These are phyloP conservation scores for Baudoinia panamericana DNA, from an alignment of 495 filamentous ascomycete genomes.

Conservation along the genomic window DNA sequence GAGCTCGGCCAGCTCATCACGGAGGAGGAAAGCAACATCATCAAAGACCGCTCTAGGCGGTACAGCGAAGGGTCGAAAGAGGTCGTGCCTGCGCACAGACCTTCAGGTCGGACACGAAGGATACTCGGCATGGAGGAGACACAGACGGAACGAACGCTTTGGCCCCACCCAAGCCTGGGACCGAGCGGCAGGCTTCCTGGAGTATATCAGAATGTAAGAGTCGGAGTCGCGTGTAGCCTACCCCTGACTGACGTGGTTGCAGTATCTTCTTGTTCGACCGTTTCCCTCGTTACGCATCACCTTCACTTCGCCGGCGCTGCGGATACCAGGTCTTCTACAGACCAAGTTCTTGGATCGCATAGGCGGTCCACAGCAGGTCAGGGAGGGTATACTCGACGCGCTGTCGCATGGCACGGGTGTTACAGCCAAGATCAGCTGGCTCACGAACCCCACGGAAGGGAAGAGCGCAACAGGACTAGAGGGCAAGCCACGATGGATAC, in stretches of 20 bases:
- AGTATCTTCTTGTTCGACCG: conserved; percentile 32
- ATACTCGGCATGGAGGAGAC: conserved; percentile 25
- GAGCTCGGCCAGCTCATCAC: conserved; percentile 28
- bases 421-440: conserved; percentile 30
- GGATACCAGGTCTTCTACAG: conserved; percentile 30
- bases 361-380: conserved; percentile 26
- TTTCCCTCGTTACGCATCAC: conserved; percentile 33
- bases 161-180: conserved; percentile 22
- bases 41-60: conserved; percentile 8
- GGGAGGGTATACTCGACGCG: conserved; percentile 27
- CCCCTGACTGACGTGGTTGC: too few species aligned
- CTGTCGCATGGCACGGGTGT: conserved; percentile 26
- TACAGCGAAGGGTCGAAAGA: conserved; percentile 7
- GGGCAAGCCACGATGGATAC: conserved; percentile 41
- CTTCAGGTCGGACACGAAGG: conserved; percentile 12
- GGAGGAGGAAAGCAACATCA: conserved; percentile 24
- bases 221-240: too few species aligned
- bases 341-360: conserved; percentile 29
- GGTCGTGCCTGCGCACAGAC: conserved; percentile 2
- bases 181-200: conserved; percentile 30
- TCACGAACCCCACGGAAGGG: conserved; percentile 12
- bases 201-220: conserved; percentile 30
- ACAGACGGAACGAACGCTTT: conserved; percentile 17
- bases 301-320: conserved; percentile 30
- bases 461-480: conserved; percentile 2